These are phyloP conservation scores for Diaporthe capsici DNA, from an alignment of 2,329 filamentous ascomycete species.

Conservation along the genomic window DNA sequence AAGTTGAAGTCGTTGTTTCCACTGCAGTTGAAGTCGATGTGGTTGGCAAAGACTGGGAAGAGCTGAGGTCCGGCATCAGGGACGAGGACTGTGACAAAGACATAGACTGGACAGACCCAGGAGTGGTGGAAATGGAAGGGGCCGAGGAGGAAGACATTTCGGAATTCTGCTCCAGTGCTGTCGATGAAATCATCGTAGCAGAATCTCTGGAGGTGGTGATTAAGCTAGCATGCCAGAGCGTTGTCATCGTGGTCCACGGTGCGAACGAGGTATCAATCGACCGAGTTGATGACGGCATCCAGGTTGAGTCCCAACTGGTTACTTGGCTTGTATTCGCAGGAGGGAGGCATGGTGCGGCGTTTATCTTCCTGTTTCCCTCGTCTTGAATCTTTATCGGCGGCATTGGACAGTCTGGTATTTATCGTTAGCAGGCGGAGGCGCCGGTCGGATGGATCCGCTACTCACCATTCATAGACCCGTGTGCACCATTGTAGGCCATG, in stretches of 20 bases:
- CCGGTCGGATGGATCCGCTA: background rate
- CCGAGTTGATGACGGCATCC: background rate
- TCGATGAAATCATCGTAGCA: background rate
- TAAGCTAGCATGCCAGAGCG: background rate
- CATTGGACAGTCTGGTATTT: slow-evolving; percentile 1
- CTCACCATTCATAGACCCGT: slow-evolving; percentile 22
- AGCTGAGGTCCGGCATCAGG: background rate
- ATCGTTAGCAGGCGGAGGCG: background rate
- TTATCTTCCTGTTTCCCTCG: background rate
- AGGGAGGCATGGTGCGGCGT: background rate
- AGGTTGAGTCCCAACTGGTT: slow-evolving; percentile 20
- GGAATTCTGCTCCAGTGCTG: background rate
- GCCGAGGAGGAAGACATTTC: background rate
- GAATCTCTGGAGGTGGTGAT: background rate
- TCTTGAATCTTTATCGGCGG: background rate
- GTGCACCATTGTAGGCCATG: slow-evolving; percentile 26
- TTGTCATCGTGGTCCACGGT: slow-evolving; percentile 1
- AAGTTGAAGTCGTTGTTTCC: background rate
- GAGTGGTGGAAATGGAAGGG: background rate
- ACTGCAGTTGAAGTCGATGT: background rate
- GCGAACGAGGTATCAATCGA: background rate
- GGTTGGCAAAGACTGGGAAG: background rate
- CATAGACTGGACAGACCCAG: background rate
- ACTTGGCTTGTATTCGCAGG: slow-evolving; percentile 16
- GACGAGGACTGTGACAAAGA: background rate